Evolutionary conservation across 805 yeast genomes (phyloP), one percentile per base, ranked within the genome.

Genomic region (Metahyphopichia silvanorum): DNA sequence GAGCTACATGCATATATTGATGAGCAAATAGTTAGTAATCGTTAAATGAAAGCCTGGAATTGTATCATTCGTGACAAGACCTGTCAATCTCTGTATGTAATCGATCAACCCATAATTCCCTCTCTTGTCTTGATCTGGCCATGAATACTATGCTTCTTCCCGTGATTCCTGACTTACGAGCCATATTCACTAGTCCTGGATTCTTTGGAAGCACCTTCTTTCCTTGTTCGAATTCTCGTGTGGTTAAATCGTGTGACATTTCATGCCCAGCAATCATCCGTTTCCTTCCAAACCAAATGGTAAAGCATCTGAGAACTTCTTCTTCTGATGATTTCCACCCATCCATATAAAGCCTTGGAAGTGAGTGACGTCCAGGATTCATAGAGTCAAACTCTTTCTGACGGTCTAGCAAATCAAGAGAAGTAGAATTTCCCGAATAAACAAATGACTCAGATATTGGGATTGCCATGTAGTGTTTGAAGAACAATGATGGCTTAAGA

Each of bases 291-390:
- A 80, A 76, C 96, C 96, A 88, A 2, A 91, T 45, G 0, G 93
- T 85, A 47, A 91, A 88, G 41, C 93, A 78, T 31, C 95, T 65
- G 17, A 76, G 60, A n/a, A 69, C 45, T 43, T 86, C 93, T 29
- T 80, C 84, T 47, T 91, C 98, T 6, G 77, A 66, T 2, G 94
- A 82, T 42, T 69, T 74, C 87, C 94, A 83, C 0, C 96, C 96
- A 56, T 88, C 95, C 2, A 71, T 59, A 49, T 84, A 88, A 0
- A 82, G 63, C 21, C 94, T 63, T 0, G 97, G 95, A 19, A 83
- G 51, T 0, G 79, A 59, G 29, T 71, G 69, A 4, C 66, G 69
- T 0, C 82, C 85, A 0, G 84, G 82, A 35, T 70, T 57, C 14
- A 57, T 51, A 3, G 62, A 60, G 35, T 78, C 77, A 27, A 67